These are phyloP conservation scores for Diatrype stigma DNA, from an alignment of 2,329 filamentous ascomycete species.

Conservation along the genomic window DNA sequence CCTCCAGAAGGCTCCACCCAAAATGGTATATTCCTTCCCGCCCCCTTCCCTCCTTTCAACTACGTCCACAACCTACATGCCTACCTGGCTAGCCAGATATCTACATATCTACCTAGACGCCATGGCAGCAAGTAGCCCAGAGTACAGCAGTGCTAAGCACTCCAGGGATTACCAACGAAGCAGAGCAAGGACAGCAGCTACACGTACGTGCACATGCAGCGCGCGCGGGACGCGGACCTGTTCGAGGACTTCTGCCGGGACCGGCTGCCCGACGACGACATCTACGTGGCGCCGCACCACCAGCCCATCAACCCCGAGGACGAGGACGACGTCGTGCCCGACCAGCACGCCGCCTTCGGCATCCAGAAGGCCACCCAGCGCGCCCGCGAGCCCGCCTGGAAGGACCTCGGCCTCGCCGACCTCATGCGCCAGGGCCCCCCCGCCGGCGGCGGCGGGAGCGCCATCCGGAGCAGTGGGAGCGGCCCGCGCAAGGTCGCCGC, in stretches of 20 bases:
- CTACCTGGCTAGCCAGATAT: too few species aligned
- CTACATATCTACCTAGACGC: too few species aligned
- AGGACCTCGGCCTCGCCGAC: conserved; percentile 68
- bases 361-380: conserved; percentile 77
- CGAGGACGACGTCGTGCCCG: conserved; percentile 82
- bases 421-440: conserved; percentile 62
- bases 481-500: conserved; percentile 4
- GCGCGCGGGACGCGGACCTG: conserved; percentile 68
- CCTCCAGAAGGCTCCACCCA: too few species aligned
- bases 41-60: too few species aligned
- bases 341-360: conserved; percentile 83
- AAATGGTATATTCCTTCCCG: too few species aligned
- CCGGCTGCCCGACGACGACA: conserved; percentile 69
- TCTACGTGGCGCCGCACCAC: conserved; percentile 75
- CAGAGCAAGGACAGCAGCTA: conserved; percentile 71
- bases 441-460: conserved; percentile 9
- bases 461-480: conserved; percentile 2
- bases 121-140: too few species aligned
- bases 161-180: not conserved
- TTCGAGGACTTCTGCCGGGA: conserved; percentile 74
- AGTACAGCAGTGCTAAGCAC: too few species aligned
- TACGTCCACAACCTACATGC: too few species aligned
- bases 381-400: conserved; percentile 69
- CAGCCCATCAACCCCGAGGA: conserved; percentile 84
- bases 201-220: conserved; percentile 73